Conservation (phyloP, 495 filamentous ascomycete species). For the Podospora pseudopauciseta region DNA sequence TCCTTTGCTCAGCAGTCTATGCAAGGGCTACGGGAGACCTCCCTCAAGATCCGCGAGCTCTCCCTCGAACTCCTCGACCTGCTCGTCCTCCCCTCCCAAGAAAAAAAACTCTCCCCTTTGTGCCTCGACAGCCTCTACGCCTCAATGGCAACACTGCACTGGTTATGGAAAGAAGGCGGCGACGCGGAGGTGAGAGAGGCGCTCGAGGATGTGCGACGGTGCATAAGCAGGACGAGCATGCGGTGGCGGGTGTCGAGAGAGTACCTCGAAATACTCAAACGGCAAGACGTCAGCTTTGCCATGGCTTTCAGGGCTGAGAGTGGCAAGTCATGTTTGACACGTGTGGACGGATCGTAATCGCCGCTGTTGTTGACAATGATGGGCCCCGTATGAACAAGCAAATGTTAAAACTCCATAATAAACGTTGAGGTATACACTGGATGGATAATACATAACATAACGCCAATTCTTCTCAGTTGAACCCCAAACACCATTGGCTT, state of each 20-base stretch:
- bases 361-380: too few relatives aligned
- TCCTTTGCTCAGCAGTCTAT: conserved; percentile 18
- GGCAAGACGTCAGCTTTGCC: conserved; percentile 21
- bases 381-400: too few relatives aligned
- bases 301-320: conserved; percentile 16
- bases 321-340: neutral
- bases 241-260: conserved; percentile 26
- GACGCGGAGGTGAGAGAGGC: conserved; percentile 11
- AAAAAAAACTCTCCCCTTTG: conserved; percentile 18
- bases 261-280: conserved; percentile 19
- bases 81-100: conserved; percentile 17
- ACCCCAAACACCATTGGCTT: neutral
- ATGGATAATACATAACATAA: neutral
- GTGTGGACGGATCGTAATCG: too few relatives aligned
- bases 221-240: conserved; percentile 12
- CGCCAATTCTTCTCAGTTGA: neutral
- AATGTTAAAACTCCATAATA: neutral
- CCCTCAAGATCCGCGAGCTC: conserved; percentile 16
- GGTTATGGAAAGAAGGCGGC: conserved; percentile 31
- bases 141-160: conserved; percentile 23
- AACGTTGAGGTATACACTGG: neutral
- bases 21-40: conserved; percentile 13
- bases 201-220: conserved; percentile 16
- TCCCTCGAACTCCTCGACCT: conserved; percentile 23
- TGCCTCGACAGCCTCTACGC: conserved; percentile 27